These are phyloP conservation scores for Microstroma glucosiphilum DNA, from an alignment of 1,284 basidiomycete species.

Conservation along the genomic window DNA sequence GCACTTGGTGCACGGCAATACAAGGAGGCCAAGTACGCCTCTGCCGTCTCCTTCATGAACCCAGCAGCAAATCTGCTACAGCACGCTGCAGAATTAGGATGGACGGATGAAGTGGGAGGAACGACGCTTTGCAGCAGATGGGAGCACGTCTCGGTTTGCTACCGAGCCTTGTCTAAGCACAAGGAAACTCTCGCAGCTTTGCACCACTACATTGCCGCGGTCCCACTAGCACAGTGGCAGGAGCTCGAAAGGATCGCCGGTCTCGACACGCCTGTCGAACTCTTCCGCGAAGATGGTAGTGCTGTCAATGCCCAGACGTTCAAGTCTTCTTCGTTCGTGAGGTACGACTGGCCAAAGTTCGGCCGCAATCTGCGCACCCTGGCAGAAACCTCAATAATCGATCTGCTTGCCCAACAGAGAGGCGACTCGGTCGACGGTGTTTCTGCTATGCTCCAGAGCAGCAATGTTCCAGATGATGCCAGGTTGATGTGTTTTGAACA, in stretches of 20 bases:
- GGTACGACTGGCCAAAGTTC: not conserved
- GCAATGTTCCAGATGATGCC: not conserved
- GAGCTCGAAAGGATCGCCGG: not conserved
- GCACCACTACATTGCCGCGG: not conserved
- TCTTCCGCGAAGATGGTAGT: not conserved
- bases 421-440: not conserved
- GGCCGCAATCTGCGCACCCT: not conserved
- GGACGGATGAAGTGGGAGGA: conserved; percentile 1
- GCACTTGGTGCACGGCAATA: no score
- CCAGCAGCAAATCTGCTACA: no score
- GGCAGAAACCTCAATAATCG: not conserved
- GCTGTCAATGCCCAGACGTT: no score
- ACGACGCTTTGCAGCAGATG: conserved; percentile 1
- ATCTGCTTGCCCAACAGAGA: not conserved
- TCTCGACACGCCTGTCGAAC: not conserved
- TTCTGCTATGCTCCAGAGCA: not conserved
- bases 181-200: not conserved
- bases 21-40: no score
- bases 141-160: not conserved
- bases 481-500: not conserved
- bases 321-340: not conserved
- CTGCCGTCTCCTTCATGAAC: no score
- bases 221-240: not conserved
- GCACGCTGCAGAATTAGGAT: not conserved
- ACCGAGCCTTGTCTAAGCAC: not conserved